These are phyloP conservation scores for Solanum sparsipilum DNA, from an alignment of 257 asterid genomes.

Conservation along the genomic window DNA sequence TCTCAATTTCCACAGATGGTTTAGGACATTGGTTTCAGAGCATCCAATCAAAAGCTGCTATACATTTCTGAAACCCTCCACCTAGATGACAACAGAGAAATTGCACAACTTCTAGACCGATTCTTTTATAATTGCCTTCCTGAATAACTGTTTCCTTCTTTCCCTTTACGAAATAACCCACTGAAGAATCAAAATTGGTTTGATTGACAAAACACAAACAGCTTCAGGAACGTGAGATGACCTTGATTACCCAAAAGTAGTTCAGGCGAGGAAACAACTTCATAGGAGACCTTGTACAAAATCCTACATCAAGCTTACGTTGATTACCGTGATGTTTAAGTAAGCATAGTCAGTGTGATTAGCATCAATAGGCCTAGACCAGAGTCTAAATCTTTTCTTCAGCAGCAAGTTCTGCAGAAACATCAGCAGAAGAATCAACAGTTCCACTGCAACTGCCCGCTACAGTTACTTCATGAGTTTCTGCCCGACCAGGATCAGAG, in stretches of 20 bases:
- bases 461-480: not conserved
- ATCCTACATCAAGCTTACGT: not conserved
- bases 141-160: not conserved
- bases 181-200: not conserved
- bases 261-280: not conserved
- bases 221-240: not conserved
- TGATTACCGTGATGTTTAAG: not conserved
- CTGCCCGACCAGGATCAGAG: not conserved
- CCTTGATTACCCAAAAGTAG: not conserved
- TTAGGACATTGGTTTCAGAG: not conserved
- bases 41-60: not conserved
- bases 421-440: conserved; percentile 2
- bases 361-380: not conserved
- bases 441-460: not conserved
- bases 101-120: not conserved
- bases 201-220: not conserved
- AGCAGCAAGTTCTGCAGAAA: not conserved
- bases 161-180: not conserved
- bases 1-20: not conserved
- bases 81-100: not conserved
- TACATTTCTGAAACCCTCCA: not conserved
- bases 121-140: not conserved
- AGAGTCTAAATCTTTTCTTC: conserved; percentile 1
- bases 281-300: not conserved
- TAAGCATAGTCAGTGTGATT: not conserved